Evolutionary conservation across 768 basidiomycete genomes (phyloP), one percentile per base, ranked within the genome.

Genomic region (Botryobasidium botryosum): DNA sequence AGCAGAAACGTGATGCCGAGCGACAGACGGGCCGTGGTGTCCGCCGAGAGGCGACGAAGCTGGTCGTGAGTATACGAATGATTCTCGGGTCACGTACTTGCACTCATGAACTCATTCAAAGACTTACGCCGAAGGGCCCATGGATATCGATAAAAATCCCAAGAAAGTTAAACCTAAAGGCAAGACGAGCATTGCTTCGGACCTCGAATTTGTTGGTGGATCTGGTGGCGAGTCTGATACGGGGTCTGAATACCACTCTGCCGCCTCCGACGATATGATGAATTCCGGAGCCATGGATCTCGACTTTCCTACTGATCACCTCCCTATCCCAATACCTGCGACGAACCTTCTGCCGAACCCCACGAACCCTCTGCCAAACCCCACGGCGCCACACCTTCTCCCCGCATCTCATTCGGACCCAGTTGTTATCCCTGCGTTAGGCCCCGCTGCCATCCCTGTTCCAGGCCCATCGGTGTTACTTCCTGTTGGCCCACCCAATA

Each of bases 11-110:
- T 44, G 68, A 59, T 63, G 53, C 70, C 35, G 57, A 67, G 27
- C 75, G 72, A 39, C 59, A 62, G 33, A 78, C 75, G 2, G 85
- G 83, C 35, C 74, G 83, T 52, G 82, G 84, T 28, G 77, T 69
- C 21, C 75, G 81, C 49, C 75, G 83, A 27, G 74, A 70, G 40
- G 82, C 83, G 39, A 77, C 49, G 25, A 49, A 50, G 23, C 46
- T 26, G n/a, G 38, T 41, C 5, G 47, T 39, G 8, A 18, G 46
- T 47, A 18, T 12, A 33, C 18, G 32, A 33, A 12, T 18, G 12
- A 12, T 12, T 12, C 32, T 33, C 18, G 32, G 18, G 32, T 33
- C 32, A 12, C 12, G 32, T 12, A 33, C 10, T 12, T 18, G 12
- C 32, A 33, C 32, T 12, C 32, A 33, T 33, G 12, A 33, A 12